Base-by-base conservation (phyloP, 129 eudicot genomes). In the Saposhnikovia divaricata region DNA sequence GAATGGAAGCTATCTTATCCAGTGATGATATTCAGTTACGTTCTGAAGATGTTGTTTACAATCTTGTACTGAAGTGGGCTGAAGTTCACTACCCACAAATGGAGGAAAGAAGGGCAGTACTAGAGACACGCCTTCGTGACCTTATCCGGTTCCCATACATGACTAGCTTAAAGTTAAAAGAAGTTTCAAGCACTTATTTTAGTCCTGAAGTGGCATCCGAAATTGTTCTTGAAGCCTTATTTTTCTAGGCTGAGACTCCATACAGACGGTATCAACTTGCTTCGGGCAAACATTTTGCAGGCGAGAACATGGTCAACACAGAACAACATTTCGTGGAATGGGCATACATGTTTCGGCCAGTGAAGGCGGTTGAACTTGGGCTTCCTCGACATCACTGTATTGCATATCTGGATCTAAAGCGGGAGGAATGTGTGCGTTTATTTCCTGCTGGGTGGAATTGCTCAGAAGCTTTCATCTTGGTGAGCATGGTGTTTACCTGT, bases 1-100 rank as follows among this genome's bases (percentile, higher is more conserved):
- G 91, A 31, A 72, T 93, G 51, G 93, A 89, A 82, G 90, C 89
- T 10, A 83, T 93, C 28, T 80, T 93, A 69, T 80, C 84, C 48
- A 89, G 94, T 73, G 90, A 93, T 44, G 90, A 89, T 55, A 87
- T 93, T 42, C 95, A 91, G 57, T 86, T 93, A 75, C 88, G 85
- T 18, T 89, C 90, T 0, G 98, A 93, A 80, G 96, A 93, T 76
- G 86, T 83, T 23, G 90, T 93, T 51, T 93, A 88, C n/a, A 96
- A 89, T 61, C 84, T 91, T 59, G 82, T 84, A 27, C 82, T 93
- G 76, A 89, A 85, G 84, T 93, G 92, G 95, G 87, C 89, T 37
- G 81, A 90, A 2, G 44, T 75, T 5, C 93, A 89, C 38, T 93
- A 88, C 88, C 85, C 98, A 0, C 84, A 78, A 42, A 1, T 85